A percentile compares a stretch with the other conserved stretches of the same genome.
Evolutionary conservation across 768 basidiomycete genomes (phyloP).

Genomic region (Astraeus odoratus): DNA sequence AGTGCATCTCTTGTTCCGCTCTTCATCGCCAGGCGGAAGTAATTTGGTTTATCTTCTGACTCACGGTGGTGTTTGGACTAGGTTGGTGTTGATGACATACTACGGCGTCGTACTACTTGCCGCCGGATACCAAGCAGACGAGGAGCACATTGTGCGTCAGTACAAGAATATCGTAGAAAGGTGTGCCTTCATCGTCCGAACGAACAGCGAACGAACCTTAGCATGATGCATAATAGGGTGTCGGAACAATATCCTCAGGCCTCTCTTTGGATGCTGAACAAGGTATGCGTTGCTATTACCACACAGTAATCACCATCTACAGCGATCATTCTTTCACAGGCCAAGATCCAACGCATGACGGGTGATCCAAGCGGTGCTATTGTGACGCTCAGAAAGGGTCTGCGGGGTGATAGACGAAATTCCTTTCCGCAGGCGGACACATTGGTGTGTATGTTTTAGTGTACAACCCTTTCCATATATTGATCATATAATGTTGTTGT

Average conservation of each 20-base stretch:
- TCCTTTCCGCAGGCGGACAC: constrained; percentile 65
- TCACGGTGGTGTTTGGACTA: constrained; percentile 18
- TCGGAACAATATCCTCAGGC: constrained; percentile 57
- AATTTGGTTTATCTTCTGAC: not conserved
- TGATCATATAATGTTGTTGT: not conserved
- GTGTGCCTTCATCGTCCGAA: constrained; percentile 29
- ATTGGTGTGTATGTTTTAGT: constrained; percentile 35
- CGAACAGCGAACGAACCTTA: not conserved
- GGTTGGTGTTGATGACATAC: constrained; percentile 78
- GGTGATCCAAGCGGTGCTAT: constrained; percentile 54
- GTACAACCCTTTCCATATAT: no score
- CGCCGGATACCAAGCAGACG: constrained; percentile 73
- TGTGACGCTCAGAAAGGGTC: constrained; percentile 44
- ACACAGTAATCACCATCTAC: not conserved
- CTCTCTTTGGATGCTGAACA: constrained; percentile 67
- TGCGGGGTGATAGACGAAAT: constrained; percentile 39
- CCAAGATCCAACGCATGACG: constrained; percentile 68
- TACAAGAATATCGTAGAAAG: constrained; percentile 59
- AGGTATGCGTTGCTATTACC: constrained; percentile 31
- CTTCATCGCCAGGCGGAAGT: no score
- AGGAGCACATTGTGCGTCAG: constrained; percentile 52
- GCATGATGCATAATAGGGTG: constrained; percentile 31
- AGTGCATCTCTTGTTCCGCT: not conserved
- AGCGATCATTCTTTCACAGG: constrained; percentile 32
- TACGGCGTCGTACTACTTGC: constrained; percentile 64